Evolutionary conservation across 495 filamentous ascomycete species (phyloP).

Genomic region (Aspergillus cavernicola): DNA sequence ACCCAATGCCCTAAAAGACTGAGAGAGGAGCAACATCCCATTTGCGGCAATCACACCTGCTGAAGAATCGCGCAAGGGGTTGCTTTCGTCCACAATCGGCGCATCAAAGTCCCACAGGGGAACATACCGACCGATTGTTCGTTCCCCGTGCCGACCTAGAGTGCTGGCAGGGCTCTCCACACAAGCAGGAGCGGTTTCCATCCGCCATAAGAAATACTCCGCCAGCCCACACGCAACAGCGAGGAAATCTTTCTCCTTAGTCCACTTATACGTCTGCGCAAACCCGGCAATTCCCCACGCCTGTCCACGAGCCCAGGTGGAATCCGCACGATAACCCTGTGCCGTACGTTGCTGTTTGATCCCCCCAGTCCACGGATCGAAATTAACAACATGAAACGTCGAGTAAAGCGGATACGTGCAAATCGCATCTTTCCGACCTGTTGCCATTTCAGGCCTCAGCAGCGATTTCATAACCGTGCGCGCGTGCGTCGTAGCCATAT

Average conservation of each 20-base stretch:
- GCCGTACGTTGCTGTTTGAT: slow-evolving; percentile 33
- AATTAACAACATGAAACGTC: slow-evolving; percentile 40
- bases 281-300: slow-evolving; percentile 47
- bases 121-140: slow-evolving; percentile 17
- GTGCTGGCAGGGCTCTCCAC: no score
- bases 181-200: slow-evolving; percentile 16
- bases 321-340: slow-evolving; percentile 39
- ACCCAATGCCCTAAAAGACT: slow-evolving; percentile 7
- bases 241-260: slow-evolving; percentile 34
- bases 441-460: background rate
- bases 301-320: slow-evolving; percentile 45
- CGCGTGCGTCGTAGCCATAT: slow-evolving; percentile 39
- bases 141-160: no score
- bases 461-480: slow-evolving; percentile 16
- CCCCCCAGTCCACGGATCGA: slow-evolving; percentile 28
- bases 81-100: slow-evolving; percentile 21
- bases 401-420: slow-evolving; percentile 9
- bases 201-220: slow-evolving; percentile 33
- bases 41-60: slow-evolving; percentile 40
- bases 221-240: slow-evolving; percentile 27
- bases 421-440: background rate
- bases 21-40: slow-evolving; percentile 36
- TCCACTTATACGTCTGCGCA: slow-evolving; percentile 42
- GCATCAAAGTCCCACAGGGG: slow-evolving; percentile 40
- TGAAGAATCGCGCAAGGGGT: slow-evolving; percentile 29